Evolutionary conservation across 2,329 filamentous ascomycete species (phyloP), one percentile per base, ranked within the genome.

Genomic region (Aspergillus sclerotialis): DNA sequence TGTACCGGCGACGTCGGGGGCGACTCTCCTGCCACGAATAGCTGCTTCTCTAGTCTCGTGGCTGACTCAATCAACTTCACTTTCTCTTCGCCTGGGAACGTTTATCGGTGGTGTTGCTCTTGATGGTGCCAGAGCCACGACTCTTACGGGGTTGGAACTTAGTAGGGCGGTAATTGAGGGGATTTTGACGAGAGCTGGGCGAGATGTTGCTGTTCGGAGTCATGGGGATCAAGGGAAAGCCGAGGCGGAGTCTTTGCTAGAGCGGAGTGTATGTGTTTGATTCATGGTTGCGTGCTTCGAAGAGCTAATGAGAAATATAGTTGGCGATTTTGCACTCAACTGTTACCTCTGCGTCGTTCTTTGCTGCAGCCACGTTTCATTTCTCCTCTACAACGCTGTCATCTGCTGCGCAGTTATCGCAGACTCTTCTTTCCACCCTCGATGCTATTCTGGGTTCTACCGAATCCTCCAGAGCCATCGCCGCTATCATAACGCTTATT

Each of bases 391-490:
- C 61, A 7, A 60, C 62, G 5, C 52, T 69, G 33, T 58, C 60
- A 10, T 68, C 65, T 8, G 51, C 63, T 24, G 56, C 62, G 5
- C 57, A 56, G 36, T 52, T 67, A 35, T 67, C 66, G 1, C 64
- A 67, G 36, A 60, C 63, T 24, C 56, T 68, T 6, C 38, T 69
- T 12, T 64, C 64, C 25, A 65, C 62, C 1, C 53, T 69, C 8
- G 65, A 69, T 50, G 63, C 66, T 3, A 63, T 67, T 16, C 53
- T 69, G 21, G 66, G 66, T 8, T 67, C 63, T n/a, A 68, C 66
- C 2, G 66, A 69, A 43, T 66, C 65, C 1, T 69, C 66, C 4
- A 58, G 65, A 24, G 66, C 66, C 3, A 68, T 69, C 39, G 66
- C 66, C 2, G 61, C 66, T 2, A 68, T 69, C 17, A 62, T 69